Conservation (phyloP, 805 yeast species). For the Metschnikowia gruessii region DNA sequence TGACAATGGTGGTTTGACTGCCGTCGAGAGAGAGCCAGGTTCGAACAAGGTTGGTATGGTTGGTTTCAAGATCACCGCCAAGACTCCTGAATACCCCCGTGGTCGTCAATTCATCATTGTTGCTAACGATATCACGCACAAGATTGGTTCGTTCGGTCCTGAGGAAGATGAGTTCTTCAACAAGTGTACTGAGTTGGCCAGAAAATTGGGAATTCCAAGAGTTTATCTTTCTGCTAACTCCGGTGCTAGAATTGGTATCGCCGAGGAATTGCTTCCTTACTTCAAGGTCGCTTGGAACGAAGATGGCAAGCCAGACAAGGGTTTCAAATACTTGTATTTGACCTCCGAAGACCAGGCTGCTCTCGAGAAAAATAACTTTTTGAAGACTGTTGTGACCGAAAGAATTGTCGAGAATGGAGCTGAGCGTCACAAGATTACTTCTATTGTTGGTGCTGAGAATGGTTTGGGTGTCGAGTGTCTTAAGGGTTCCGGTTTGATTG, state of each 20-base stretch:
- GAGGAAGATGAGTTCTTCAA: constrained; percentile 89
- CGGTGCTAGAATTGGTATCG: constrained; percentile 98
- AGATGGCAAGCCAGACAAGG: constrained; percentile 69
- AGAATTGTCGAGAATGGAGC: constrained; percentile 81
- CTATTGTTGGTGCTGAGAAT: constrained; percentile 90
- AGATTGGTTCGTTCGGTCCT: constrained; percentile 99
- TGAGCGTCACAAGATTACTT: constrained; percentile 73
- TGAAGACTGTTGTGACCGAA: constrained; percentile 67
- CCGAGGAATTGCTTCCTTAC: constrained; percentile 89
- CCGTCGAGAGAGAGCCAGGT: constrained; percentile 94
- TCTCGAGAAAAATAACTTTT: constrained; percentile 58
- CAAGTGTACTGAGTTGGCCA: constrained; percentile 88
- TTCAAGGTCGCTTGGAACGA: constrained; percentile 94
- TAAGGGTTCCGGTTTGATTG: constrained; percentile 96
- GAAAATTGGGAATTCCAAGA: constrained; percentile 90
- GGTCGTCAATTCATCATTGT: constrained; percentile 92
- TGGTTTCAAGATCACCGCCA: constrained; percentile 85
- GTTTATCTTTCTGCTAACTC: constrained; percentile 96
- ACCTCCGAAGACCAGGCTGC: constrained; percentile 59
- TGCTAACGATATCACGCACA: constrained; percentile 96
- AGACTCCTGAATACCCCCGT: constrained; percentile 95
- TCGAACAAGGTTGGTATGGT: constrained; percentile 97
- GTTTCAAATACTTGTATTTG: constrained; percentile 86
- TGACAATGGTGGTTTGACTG: constrained; percentile 68
- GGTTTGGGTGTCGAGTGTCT: constrained; percentile 99